Evolutionary conservation across 116 monocot genomes (phyloP), one percentile per base, ranked within the genome.

Genomic region (Zostera marina): DNA sequence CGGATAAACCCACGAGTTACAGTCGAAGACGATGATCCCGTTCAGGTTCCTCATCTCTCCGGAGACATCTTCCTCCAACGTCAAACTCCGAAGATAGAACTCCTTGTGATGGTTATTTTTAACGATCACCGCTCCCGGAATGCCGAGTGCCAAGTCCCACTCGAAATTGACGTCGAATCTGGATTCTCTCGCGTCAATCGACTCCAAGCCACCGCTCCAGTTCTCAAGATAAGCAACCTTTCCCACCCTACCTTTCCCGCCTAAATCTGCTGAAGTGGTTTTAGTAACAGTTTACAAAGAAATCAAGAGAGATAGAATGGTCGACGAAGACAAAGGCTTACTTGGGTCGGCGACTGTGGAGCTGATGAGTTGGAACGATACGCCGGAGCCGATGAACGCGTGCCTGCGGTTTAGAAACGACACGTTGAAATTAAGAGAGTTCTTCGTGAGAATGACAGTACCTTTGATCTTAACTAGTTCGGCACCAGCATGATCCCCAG

Each of bases 1-100:
- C 9, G 69, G 87, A 47, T 87, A 92, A 1, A 92, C 70, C 92
- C 92, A 92, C 3, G 92, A 92, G 49, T 83, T 78, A 79, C 92
- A 92, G 11, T 70, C 72, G 63, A 92, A 92, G 19, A 81, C 80
- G 45, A 83, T 58, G 2, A n/a, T n/a, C n/a, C n/a, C n/a, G n/a
- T n/a, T n/a, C n/a, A n/a, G n/a, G n/a, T n/a, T n/a, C n/a, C n/a
- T n/a, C n/a, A 62, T 45, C n/a, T n/a, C n/a, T 1, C 62, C 76
- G 17, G 66, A 49, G 21, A 72, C 48, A 26, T 53, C 60, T 5
- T 81, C n/a, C n/a, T n/a, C 67, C 9, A 92, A 42, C 3, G 63
- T 79, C 8, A 83, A 66, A 40, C 49, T 76, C 38, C 56, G 74
- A 49, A 92, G 83, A 21, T 75, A 79, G 74, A 92, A 92, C 67